Evolutionary conservation across 257 asterid species (phyloP), one percentile per base, ranked within the genome.

Genomic region (Pogostemon cablin): DNA sequence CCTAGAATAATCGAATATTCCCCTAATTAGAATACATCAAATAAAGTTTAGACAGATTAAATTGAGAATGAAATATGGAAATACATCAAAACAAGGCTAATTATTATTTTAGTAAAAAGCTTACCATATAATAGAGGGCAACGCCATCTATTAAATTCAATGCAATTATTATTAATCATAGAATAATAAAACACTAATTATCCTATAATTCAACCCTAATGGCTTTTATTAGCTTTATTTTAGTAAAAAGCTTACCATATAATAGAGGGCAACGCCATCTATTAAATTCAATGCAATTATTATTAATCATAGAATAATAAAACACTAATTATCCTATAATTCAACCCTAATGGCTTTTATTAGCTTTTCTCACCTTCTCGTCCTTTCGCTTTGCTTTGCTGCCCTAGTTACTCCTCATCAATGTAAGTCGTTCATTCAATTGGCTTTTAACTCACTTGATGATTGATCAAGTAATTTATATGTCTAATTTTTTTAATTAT

Each of bases 361-460:
- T 10, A 68, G 10, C 43, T 20, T 54, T 9, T 35, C 8, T 15
- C 25, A 20, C 56, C 32, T 68, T 32, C 35, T 54, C 25, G 25
- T 20, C 63, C n/a, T 68, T 17, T 12, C 40, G 5, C 41, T 54
- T 34, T 6, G 15, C 25, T 25, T 54, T 35, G 63, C 34, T 54
- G 52, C 40, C 5, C 6, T 47, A 9, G 7, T 71, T 5, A 0
- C 11, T 15, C 53, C 43, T 9, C 54, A 52, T 68, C 64, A 68
- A 10, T 53, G 73, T 54, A 55, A 68, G 62, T 47, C n/a, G 10
- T 59, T 37, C 5, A 35, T 58, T 35, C 10, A 58, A 35, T 25
- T 53, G 34, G 32, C 4, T 50, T 6, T 43, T 43, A 7, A 5
- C 20, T 12, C 12, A 12, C 6, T 17, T 53, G 35, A 11, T 47